phyloP scores from a whole-genome alignment of 2,329 filamentous ascomycete genomes.

The Alternaria infectoria region DNA sequence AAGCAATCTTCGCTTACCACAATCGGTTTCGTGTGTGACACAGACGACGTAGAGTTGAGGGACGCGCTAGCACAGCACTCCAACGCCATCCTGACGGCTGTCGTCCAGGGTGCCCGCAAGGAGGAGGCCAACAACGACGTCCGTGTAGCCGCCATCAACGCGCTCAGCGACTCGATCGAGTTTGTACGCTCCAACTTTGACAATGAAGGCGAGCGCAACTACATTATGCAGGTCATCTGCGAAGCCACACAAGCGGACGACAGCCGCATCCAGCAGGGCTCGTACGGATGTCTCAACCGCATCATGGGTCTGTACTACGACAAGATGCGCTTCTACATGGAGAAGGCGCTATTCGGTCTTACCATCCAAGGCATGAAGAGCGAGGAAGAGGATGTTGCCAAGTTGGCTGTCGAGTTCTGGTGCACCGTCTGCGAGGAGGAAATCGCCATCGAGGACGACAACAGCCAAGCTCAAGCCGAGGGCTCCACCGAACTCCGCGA shows the following conservation, averaged over 20 bases:
- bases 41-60: slow-evolving; percentile 85
- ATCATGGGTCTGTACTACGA: slow-evolving; percentile 99
- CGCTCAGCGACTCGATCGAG: slow-evolving; percentile 93
- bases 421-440: slow-evolving; percentile 99
- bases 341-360: slow-evolving; percentile 96
- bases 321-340: slow-evolving; percentile 99
- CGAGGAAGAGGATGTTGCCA: slow-evolving; percentile 95
- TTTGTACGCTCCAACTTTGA: slow-evolving; percentile 99
- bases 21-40: slow-evolving; percentile 99
- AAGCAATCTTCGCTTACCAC: slow-evolving; percentile 94
- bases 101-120: slow-evolving; percentile 95
- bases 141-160: slow-evolving; percentile 88
- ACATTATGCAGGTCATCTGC: slow-evolving; percentile 99
- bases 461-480: slow-evolving; percentile 74
- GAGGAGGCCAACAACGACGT: slow-evolving; percentile 93
- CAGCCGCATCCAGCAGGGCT: slow-evolving; percentile 88
- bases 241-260: slow-evolving; percentile 96
- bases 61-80: slow-evolving; percentile 83
- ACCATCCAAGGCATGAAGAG: slow-evolving; percentile 99
- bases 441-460: slow-evolving; percentile 97
- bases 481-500: slow-evolving; percentile 83
- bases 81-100: slow-evolving; percentile 96
- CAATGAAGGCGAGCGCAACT: slow-evolving; percentile 98
- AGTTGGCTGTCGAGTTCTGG: slow-evolving; percentile 99
- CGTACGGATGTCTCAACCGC: slow-evolving; percentile 95